phyloP scores from a whole-genome alignment of 345 rosid species.

The Hibiscus tridactylites region DNA sequence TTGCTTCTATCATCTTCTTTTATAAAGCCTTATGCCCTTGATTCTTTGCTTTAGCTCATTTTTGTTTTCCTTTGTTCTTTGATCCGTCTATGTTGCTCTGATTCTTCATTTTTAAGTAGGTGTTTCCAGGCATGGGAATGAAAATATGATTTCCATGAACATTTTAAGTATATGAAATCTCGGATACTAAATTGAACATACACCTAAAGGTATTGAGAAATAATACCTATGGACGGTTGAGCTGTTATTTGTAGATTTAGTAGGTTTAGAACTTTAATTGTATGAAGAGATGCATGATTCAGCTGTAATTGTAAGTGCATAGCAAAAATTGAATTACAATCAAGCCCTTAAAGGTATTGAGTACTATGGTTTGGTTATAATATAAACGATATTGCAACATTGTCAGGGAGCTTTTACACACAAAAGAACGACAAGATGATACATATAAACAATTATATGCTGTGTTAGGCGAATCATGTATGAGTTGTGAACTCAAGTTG shows the following conservation, averaged over 20 bases:
- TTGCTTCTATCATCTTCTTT: neutral
- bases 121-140: too few species aligned
- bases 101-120: too few species aligned
- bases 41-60: neutral
- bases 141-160: too few species aligned
- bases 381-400: neutral
- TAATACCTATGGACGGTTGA: neutral
- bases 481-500: conserved; percentile 69
- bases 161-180: neutral
- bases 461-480: conserved; percentile 64
- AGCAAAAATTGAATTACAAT: neutral
- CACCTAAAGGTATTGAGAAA: too few species aligned
- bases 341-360: neutral
- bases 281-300: neutral
- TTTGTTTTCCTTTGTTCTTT: too few species aligned
- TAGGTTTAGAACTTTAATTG: neutral
- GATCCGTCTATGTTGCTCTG: too few species aligned
- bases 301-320: neutral
- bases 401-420: conserved; percentile 70
- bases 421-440: conserved; percentile 50
- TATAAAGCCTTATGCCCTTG: neutral
- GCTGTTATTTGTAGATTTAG: neutral
- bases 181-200: too few species aligned
- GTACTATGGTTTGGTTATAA: neutral
- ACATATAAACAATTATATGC: conserved; percentile 48